Conservation (phyloP, 148 eudicot genomes). For the Euryodendron excelsum region DNA sequence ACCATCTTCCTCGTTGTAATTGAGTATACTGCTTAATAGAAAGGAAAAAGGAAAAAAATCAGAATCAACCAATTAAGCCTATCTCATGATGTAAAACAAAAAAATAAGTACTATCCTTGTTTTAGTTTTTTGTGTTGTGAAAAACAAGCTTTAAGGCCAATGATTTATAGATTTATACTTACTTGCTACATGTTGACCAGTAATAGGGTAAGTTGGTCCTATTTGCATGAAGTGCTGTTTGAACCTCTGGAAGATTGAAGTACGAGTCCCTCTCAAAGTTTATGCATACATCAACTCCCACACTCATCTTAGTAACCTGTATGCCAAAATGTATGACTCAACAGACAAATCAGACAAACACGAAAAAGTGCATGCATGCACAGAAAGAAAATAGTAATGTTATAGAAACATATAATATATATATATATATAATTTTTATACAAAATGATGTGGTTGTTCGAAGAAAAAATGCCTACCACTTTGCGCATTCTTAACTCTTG, state of each 20-base stretch:
- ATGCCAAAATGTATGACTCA: background rate
- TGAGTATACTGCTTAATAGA: constrained; percentile 39
- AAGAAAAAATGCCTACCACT: constrained; percentile 34
- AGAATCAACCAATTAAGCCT: too few species aligned
- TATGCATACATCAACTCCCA: constrained; percentile 91
- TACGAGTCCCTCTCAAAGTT: constrained; percentile 64
- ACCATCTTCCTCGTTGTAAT: constrained; percentile 62
- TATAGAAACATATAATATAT: too few species aligned
- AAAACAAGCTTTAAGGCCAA: too few species aligned
- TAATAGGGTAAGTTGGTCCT: constrained; percentile 70
- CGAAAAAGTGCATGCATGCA: too few species aligned
- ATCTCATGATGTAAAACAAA: too few species aligned
- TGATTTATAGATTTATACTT: constrained; percentile 21
- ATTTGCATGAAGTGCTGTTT: constrained; percentile 89
- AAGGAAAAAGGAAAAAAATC: background rate
- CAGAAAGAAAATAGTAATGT: background rate
- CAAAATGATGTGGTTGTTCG: too few species aligned
- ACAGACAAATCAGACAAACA: too few species aligned
- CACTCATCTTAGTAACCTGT: constrained; percentile 83
- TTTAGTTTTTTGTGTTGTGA: too few species aligned
- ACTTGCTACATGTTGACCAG: constrained; percentile 89
- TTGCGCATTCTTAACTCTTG: constrained; percentile 71
- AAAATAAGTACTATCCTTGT: too few species aligned
- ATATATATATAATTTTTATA: too few species aligned
- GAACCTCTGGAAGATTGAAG: constrained; percentile 88